These are phyloP conservation scores for Chrysoporthe austroafricana DNA, from an alignment of 2,329 filamentous ascomycete species.

Conservation along the genomic window DNA sequence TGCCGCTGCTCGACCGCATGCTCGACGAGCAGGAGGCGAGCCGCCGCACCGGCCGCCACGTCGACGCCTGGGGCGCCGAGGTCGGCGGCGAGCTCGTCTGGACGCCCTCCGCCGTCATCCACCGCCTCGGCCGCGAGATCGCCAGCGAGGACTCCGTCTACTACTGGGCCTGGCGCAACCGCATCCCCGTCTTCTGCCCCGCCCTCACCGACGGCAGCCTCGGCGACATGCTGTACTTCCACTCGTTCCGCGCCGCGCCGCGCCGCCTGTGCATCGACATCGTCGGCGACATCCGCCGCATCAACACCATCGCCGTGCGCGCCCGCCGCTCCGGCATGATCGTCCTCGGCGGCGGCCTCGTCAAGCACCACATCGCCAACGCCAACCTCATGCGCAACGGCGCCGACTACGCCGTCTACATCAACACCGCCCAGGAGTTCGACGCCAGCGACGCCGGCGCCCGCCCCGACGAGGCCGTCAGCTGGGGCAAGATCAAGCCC, in stretches of 20 bases:
- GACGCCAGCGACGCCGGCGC: slow-evolving; percentile 97
- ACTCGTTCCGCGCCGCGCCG: slow-evolving; percentile 90
- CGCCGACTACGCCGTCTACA: slow-evolving; percentile 94
- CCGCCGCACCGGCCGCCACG: slow-evolving; percentile 52
- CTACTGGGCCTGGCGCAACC: slow-evolving; percentile 97
- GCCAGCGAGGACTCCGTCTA: slow-evolving; percentile 89
- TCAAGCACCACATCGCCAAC: slow-evolving; percentile 99
- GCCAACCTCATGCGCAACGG: slow-evolving; percentile 97
- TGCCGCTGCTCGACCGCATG: slow-evolving; percentile 94
- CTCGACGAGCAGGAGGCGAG: slow-evolving; percentile 88
- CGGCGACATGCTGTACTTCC: slow-evolving; percentile 98
- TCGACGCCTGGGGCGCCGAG: slow-evolving; percentile 48
- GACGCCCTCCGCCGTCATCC: slow-evolving; percentile 93
- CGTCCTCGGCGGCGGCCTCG: slow-evolving; percentile 88
- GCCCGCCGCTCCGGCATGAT: slow-evolving; percentile 94
- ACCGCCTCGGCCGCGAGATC: slow-evolving; percentile 89
- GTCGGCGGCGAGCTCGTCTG: slow-evolving; percentile 74
- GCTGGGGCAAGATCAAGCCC: slow-evolving; percentile 97
- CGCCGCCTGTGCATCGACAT: slow-evolving; percentile 84
- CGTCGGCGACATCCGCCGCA: slow-evolving; percentile 87
- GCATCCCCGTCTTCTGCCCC: slow-evolving; percentile 96
- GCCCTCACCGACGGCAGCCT: slow-evolving; percentile 93
- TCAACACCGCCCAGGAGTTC: slow-evolving; percentile 97
- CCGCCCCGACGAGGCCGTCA: slow-evolving; percentile 92
- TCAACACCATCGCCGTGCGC: slow-evolving; percentile 89